These are phyloP conservation scores for Aristolochia fimbriata DNA, from an alignment of 164 flowering plant genomes.

Conservation along the genomic window DNA sequence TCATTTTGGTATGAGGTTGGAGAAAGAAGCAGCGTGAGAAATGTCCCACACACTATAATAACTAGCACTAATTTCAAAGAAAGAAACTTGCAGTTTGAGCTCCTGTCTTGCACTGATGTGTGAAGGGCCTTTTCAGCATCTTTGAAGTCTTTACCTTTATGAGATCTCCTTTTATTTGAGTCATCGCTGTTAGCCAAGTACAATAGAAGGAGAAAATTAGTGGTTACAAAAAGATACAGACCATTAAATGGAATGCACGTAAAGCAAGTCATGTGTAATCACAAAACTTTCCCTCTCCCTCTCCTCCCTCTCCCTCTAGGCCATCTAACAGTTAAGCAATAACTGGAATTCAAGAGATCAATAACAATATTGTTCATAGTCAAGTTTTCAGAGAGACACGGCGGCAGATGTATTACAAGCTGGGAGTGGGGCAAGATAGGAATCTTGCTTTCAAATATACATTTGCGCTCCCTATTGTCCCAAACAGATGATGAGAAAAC, in stretches of 20 bases:
- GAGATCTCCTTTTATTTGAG: conserved; percentile 30
- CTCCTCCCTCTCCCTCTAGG: too few relatives aligned
- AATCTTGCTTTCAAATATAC: too few relatives aligned
- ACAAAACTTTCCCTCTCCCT: too few relatives aligned
- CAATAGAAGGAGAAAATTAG: conserved; percentile 3
- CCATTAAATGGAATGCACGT: background rate
- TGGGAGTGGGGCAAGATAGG: too few relatives aligned
- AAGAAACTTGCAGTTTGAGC: conserved; percentile 37
- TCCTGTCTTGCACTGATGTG: conserved; percentile 33
- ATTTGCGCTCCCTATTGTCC: too few relatives aligned
- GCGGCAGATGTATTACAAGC: too few relatives aligned
- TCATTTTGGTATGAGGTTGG: conserved; percentile 42
- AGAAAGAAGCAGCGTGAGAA: conserved; percentile 42
- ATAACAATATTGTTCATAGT: too few relatives aligned
- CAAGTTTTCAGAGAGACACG: too few relatives aligned
- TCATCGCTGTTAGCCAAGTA: conserved; percentile 35
- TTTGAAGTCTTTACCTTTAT: conserved; percentile 30
- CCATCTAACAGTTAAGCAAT: too few relatives aligned
- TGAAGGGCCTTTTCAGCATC: conserved; percentile 38
- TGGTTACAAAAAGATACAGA: background rate
- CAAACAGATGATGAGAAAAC: too few relatives aligned
- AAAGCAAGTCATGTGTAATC: background rate
- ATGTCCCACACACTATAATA: conserved; percentile 39
- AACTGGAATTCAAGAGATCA: too few relatives aligned
- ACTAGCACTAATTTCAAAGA: conserved; percentile 43